These are phyloP conservation scores for Russula griseocarnosa DNA, from an alignment of 768 basidiomycete genomes.

Conservation along the genomic window DNA sequence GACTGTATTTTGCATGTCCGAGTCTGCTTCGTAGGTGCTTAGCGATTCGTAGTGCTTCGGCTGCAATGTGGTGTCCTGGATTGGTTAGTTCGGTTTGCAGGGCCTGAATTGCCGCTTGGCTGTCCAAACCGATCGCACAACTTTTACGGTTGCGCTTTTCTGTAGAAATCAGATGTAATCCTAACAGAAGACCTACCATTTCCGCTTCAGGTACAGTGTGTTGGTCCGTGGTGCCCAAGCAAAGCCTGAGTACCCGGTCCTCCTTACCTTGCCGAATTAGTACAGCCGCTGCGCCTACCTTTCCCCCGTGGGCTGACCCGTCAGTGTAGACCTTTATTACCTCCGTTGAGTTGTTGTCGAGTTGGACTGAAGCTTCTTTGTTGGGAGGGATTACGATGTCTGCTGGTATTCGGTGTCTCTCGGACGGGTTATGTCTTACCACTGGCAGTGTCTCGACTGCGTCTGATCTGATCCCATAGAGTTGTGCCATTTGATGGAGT, in stretches of 20 bases:
- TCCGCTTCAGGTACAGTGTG: not conserved
- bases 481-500: too few relatives aligned
- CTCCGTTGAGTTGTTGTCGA: not conserved
- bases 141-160: too few relatives aligned
- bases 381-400: fast-evolving
- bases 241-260: not conserved
- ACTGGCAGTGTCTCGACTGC: too few relatives aligned
- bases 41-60: too few relatives aligned
- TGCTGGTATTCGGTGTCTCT: too few relatives aligned
- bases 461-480: too few relatives aligned
- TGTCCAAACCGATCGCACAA: too few relatives aligned
- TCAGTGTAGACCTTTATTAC: not conserved
- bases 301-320: not conserved
- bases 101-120: too few relatives aligned
- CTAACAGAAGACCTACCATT: not conserved
- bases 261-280: not conserved
- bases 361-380: not conserved
- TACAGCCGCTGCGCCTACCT: not conserved
- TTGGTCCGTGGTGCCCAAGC: not conserved
- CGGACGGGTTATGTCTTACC: too few relatives aligned
- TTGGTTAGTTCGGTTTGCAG: too few relatives aligned
- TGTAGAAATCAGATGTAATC: not conserved
- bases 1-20: not conserved
- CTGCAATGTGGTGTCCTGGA: too few relatives aligned
- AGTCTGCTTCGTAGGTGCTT: too few relatives aligned